phyloP scores from a whole-genome alignment of 345 rosid genomes.

The Salix koriyanagi region DNA sequence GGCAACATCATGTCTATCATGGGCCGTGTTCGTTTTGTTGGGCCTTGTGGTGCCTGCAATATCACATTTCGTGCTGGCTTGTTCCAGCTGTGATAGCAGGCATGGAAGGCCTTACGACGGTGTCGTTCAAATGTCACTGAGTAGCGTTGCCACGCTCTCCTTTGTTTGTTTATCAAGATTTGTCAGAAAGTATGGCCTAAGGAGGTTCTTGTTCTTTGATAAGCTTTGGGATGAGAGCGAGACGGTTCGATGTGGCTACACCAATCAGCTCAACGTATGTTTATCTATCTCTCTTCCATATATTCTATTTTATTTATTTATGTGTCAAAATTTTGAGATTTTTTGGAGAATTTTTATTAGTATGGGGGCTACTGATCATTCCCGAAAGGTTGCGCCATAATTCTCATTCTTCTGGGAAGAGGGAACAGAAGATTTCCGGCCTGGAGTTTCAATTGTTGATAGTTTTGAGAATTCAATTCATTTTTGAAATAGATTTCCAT shows the following conservation, averaged over 20 bases:
- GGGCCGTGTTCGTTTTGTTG: conserved; percentile 67
- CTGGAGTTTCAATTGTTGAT: no score
- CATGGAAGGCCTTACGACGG: conserved; percentile 69
- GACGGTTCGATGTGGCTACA: conserved; percentile 63
- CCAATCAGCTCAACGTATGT: conserved; percentile 74
- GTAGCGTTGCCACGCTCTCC: conserved; percentile 61
- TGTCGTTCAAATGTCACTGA: conserved; percentile 78
- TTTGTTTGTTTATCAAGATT: conserved; percentile 66
- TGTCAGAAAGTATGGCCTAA: conserved; percentile 56
- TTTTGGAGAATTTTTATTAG: background rate
- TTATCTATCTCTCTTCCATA: background rate
- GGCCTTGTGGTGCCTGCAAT: conserved; percentile 53
- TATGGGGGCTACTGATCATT: no score
- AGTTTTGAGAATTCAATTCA: no score
- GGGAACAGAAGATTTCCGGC: no score
- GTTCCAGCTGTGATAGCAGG: conserved; percentile 59
- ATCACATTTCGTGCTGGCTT: conserved; percentile 87
- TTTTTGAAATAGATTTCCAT: no score
- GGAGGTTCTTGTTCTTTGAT: conserved; percentile 82
- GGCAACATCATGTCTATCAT: conserved; percentile 55
- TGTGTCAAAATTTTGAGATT: no score
- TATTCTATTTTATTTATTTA: no score
- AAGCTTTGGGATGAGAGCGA: conserved; percentile 92
- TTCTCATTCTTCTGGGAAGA: no score
- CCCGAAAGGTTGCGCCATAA: no score